Evolutionary conservation across 2,329 filamentous ascomycete species (phyloP).

Genomic region (Pseudogymnoascus sp.): DNA sequence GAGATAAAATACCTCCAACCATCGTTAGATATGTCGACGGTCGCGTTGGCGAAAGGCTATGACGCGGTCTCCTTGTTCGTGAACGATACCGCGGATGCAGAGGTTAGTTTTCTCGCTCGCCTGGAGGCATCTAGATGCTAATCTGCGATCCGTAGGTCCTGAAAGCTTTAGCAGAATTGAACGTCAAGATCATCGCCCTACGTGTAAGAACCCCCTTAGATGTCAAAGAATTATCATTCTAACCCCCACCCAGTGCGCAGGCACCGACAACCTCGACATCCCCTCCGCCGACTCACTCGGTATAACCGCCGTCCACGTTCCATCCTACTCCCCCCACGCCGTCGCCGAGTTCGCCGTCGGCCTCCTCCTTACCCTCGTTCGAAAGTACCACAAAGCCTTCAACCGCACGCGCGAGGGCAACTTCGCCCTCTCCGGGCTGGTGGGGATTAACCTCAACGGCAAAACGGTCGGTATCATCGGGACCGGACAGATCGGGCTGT

Average conservation of each 20-base stretch:
- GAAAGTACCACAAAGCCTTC: constrained; percentile 58
- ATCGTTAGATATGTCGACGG: constrained; percentile 33
- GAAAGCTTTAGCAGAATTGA: not conserved
- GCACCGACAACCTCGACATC: constrained; percentile 60
- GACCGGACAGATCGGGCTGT: constrained; percentile 55
- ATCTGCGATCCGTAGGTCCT: not conserved
- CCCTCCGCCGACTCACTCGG: constrained; percentile 42
- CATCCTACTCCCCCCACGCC: constrained; percentile 59
- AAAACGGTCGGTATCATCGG: constrained; percentile 61
- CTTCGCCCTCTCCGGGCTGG: constrained; percentile 55
- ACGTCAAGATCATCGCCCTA: not conserved
- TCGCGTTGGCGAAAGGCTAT: constrained; percentile 41
- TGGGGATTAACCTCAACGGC: constrained; percentile 51
- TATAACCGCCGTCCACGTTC: constrained; percentile 57
- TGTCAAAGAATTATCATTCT: not conserved
- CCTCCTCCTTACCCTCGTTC: constrained; percentile 57
- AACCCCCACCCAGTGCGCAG: constrained; percentile 51
- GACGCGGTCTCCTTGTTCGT: constrained; percentile 60
- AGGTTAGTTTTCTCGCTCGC: constrained; percentile 29
- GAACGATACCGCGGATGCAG: constrained; percentile 48
- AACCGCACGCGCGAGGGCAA: constrained; percentile 61
- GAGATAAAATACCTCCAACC: not conserved
- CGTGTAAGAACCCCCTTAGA: not conserved
- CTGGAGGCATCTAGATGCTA: not conserved
- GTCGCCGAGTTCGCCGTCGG: constrained; percentile 64